Percentiles rank a stretch among this genome's conserved stretches.
phyloP scores from a whole-genome alignment of 352 stramenopile species.

The Bremia lactucae region DNA sequence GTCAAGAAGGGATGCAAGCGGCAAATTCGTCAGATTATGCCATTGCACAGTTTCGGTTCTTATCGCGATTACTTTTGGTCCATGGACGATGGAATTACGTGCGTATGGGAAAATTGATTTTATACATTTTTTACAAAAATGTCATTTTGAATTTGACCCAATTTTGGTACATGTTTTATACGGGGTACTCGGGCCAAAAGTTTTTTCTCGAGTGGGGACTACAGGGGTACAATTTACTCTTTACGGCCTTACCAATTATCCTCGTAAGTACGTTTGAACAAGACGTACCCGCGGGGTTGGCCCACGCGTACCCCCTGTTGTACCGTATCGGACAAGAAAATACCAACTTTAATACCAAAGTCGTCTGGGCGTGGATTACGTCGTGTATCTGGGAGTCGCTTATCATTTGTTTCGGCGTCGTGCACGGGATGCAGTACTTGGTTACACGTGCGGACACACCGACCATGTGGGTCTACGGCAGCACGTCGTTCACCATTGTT shows the following conservation, averaged over 20 bases:
- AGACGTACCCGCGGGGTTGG: slow-evolving; percentile 61
- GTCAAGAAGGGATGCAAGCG: slow-evolving; percentile 90
- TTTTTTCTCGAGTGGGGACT: slow-evolving; percentile 80
- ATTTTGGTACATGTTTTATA: slow-evolving; percentile 92
- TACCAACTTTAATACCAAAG: slow-evolving; percentile 76
- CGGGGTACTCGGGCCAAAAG: slow-evolving; percentile 81
- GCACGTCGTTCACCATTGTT: slow-evolving; percentile 89
- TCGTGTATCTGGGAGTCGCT: slow-evolving; percentile 78
- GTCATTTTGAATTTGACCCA: slow-evolving; percentile 91
- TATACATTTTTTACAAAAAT: slow-evolving; percentile 96
- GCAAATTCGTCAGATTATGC: slow-evolving; percentile 91
- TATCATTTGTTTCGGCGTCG: slow-evolving; percentile 74
- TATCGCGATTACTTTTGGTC: slow-evolving; percentile 85
- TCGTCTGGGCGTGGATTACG: slow-evolving; percentile 73
- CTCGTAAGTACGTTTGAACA: slow-evolving; percentile 80
- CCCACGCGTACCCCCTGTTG: slow-evolving; percentile 59
- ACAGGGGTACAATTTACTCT: slow-evolving; percentile 85
- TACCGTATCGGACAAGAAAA: slow-evolving; percentile 82
- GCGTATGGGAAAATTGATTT: slow-evolving; percentile 87
- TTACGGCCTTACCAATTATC: slow-evolving; percentile 78
- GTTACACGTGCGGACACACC: slow-evolving; percentile 77
- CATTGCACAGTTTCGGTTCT: slow-evolving; percentile 91
- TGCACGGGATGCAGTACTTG: slow-evolving; percentile 76
- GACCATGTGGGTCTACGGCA: slow-evolving; percentile 91
- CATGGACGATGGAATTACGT: slow-evolving; percentile 92